These are phyloP conservation scores for Corylus heterophylla DNA, from an alignment of 306 rosid species.

Conservation along the genomic window DNA sequence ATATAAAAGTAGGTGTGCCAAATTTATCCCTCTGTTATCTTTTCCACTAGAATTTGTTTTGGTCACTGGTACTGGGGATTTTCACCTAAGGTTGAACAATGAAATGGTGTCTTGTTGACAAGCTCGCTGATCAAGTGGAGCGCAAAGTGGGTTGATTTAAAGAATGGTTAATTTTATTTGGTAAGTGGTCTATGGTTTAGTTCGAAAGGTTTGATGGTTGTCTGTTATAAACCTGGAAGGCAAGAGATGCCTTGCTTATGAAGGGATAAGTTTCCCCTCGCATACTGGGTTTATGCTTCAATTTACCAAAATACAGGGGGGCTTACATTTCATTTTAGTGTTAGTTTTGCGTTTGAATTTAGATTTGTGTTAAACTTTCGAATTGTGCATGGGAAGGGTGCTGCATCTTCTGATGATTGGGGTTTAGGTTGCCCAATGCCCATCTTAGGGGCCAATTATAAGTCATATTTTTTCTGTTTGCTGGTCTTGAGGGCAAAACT, in stretches of 20 bases:
- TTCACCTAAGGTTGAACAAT: background rate
- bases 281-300: background rate
- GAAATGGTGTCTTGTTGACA: background rate
- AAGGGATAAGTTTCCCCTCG: background rate
- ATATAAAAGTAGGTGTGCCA: background rate
- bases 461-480: background rate
- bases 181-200: background rate
- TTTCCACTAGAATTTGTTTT: background rate
- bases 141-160: background rate
- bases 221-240: background rate
- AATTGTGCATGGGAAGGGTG: background rate
- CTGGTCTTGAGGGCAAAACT: background rate
- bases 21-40: background rate
- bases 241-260: background rate
- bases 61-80: background rate
- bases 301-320: background rate
- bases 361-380: background rate
- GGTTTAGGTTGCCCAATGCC: slow-evolving; percentile 8
- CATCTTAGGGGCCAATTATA: background rate
- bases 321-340: background rate
- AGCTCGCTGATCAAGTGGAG: background rate
- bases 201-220: background rate
- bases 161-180: background rate
- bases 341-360: background rate
- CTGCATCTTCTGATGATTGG: background rate